phyloP scores from a whole-genome alignment of 192 early-diverging fungal genomes.

The Dimargaris verticillata region DNA sequence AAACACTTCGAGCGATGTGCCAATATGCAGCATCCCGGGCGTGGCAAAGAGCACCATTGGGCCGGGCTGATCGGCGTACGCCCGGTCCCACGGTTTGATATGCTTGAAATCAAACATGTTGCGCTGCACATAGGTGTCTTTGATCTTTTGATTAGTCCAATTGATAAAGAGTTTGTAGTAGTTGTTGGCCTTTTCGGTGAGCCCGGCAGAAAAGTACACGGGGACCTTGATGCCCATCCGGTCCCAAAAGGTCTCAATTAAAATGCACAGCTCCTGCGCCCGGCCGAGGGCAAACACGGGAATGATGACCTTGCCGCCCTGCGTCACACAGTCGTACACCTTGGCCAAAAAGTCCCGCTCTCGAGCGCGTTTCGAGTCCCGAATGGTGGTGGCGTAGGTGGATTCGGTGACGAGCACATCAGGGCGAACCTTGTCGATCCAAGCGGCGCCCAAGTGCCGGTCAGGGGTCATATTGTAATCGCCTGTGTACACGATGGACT shows the following conservation, averaged over 20 bases:
- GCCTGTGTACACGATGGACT: constrained; percentile 72
- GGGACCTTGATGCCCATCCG: constrained; percentile 74
- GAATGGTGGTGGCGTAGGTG: constrained; percentile 91
- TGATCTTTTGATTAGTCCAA: constrained; percentile 98
- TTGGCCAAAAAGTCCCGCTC: constrained; percentile 89
- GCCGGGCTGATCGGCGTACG: constrained; percentile 56
- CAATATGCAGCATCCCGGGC: constrained; percentile 96
- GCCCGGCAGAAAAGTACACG: constrained; percentile 89
- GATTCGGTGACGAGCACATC: constrained; percentile 91
- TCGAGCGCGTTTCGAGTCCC: constrained; percentile 80
- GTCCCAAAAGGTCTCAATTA: constrained; percentile 92
- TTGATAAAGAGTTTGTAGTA: constrained; percentile 95
- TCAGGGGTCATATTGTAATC: constrained; percentile 87
- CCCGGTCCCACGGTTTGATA: constrained; percentile 67
- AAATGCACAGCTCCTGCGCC: constrained; percentile 92
- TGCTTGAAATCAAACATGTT: constrained; percentile 97
- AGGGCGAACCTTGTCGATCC: constrained; percentile 86
- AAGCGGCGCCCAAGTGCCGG: constrained; percentile 83
- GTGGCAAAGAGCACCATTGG: constrained; percentile 93
- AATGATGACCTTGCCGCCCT: constrained; percentile 81
- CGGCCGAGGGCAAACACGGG: constrained; percentile 97
- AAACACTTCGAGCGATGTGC: constrained; percentile 86
- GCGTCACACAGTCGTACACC: constrained; percentile 56
- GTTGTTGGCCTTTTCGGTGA: constrained; percentile 85
- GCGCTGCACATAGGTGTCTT: constrained; percentile 74